Percentiles rank a stretch among this genome's conserved stretches.
phyloP scores from a whole-genome alignment of 257 asterid species.

The Plantago elongata region DNA sequence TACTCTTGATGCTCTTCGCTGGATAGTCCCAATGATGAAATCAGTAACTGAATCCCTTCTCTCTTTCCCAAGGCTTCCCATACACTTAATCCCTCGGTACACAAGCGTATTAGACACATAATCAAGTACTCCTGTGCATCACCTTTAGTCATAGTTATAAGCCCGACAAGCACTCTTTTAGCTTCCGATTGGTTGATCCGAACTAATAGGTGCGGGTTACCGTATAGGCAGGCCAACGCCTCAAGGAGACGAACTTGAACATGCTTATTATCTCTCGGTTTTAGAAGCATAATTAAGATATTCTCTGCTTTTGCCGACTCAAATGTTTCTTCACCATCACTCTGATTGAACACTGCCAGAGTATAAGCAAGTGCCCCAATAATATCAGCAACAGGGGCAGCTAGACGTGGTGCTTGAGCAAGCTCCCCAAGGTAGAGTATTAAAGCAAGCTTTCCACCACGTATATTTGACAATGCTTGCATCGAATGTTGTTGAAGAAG shows the following conservation, averaged over 20 bases:
- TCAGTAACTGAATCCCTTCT: conserved; percentile 84
- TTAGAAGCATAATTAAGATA: conserved; percentile 58
- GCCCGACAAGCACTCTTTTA: conserved; percentile 74
- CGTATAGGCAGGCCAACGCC: conserved; percentile 74
- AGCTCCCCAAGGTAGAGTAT: conserved; percentile 74
- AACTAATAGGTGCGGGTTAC: conserved; percentile 45
- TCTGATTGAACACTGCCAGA: conserved; percentile 56
- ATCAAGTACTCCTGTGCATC: conserved; percentile 72
- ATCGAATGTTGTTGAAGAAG: conserved; percentile 65
- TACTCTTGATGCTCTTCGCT: conserved; percentile 79
- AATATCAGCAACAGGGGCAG: conserved; percentile 87
- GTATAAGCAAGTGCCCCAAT: conserved; percentile 87
- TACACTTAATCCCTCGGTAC: conserved; percentile 43
- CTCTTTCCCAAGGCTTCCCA: conserved; percentile 91
- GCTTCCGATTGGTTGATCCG: conserved; percentile 54
- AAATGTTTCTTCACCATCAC: conserved; percentile 42
- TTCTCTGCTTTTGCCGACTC: conserved; percentile 49
- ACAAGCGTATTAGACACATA: conserved; percentile 46
- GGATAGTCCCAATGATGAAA: conserved; percentile 71
- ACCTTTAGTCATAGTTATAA: conserved; percentile 58
- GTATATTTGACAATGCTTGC: conserved; percentile 64
- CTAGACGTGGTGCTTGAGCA: conserved; percentile 73
- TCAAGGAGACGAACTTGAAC: conserved; percentile 84
- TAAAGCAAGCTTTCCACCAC: conserved; percentile 64
- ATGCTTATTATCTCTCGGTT: conserved; percentile 77